phyloP scores from a whole-genome alignment of 1,284 basidiomycete genomes.

The Leccinum variabile region DNA sequence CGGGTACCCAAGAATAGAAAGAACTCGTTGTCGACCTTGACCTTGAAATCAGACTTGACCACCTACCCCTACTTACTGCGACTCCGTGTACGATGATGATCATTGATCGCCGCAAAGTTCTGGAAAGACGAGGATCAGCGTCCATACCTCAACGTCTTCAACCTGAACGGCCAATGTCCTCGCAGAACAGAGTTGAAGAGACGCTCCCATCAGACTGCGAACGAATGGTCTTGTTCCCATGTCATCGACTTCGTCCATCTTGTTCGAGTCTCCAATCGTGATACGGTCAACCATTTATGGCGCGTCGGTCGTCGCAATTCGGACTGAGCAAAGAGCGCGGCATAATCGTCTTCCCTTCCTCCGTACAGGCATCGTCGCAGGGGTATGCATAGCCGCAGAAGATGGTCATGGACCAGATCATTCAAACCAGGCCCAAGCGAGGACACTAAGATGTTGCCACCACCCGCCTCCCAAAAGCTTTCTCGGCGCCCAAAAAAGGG shows the following conservation, averaged over 20 bases:
- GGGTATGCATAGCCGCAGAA: not conserved
- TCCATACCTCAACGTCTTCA: not conserved
- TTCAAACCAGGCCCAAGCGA: not conserved
- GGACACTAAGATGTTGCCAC: constrained; percentile 4
- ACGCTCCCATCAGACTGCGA: not conserved
- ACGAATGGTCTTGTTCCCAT: not conserved
- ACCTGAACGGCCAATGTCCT: not conserved
- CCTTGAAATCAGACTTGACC: not conserved
- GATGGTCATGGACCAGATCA: not conserved
- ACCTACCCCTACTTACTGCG: too few species aligned
- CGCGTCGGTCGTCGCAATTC: not conserved
- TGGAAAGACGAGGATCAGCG: not conserved
- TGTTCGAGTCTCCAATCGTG: constrained; percentile 1
- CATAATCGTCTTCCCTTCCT: constrained; percentile 1
- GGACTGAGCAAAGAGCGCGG: not conserved
- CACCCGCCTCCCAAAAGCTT: constrained; percentile 4
- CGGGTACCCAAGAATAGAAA: not conserved
- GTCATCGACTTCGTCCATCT: not conserved
- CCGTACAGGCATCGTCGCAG: not conserved
- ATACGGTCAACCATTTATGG: not conserved
- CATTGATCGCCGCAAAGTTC: not conserved
- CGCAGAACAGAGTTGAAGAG: not conserved
- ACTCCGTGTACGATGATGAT: not conserved
- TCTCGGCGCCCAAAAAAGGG: constrained; percentile 19
- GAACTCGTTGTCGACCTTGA: not conserved